phyloP scores from a whole-genome alignment of 2,329 filamentous ascomycete species.

The Huntiella abstrusa region DNA sequence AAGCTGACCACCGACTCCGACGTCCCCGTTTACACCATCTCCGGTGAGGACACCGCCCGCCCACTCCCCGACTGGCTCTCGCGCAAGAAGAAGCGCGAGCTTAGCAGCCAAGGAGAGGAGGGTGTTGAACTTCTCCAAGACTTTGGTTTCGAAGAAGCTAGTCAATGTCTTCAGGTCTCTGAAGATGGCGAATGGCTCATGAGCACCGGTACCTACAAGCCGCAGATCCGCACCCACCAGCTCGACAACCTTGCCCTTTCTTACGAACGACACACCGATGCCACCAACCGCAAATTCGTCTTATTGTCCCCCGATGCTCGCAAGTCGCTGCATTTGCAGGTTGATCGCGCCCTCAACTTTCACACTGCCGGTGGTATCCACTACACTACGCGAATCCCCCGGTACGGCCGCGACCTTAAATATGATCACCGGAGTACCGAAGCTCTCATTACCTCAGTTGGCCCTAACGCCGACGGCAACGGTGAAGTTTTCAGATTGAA shows the following conservation, averaged over 20 bases:
- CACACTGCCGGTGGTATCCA: constrained; percentile 79
- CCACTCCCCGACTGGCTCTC: constrained; percentile 92
- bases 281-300: constrained; percentile 78
- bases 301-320: constrained; percentile 81
- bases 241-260: constrained; percentile 86
- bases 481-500: constrained; percentile 91
- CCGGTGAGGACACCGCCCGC: constrained; percentile 70
- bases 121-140: constrained; percentile 90
- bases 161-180: constrained; percentile 70
- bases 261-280: constrained; percentile 77
- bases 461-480: constrained; percentile 65
- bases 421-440: constrained; percentile 74
- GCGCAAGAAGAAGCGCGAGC: constrained; percentile 67
- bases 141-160: constrained; percentile 94
- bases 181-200: constrained; percentile 96
- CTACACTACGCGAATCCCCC: constrained; percentile 72
- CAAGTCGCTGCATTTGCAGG: constrained; percentile 85
- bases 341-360: constrained; percentile 79
- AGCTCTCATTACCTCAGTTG: constrained; percentile 70
- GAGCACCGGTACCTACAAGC: constrained; percentile 64
- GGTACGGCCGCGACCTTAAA: constrained; percentile 76
- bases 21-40: constrained; percentile 86
- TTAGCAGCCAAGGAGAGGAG: constrained; percentile 86
- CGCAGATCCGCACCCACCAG: constrained; percentile 87
- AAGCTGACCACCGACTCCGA: constrained; percentile 66